Evolutionary conservation across 2,329 filamentous ascomycete species (phyloP).

Genomic region (Exophiala sp.): DNA sequence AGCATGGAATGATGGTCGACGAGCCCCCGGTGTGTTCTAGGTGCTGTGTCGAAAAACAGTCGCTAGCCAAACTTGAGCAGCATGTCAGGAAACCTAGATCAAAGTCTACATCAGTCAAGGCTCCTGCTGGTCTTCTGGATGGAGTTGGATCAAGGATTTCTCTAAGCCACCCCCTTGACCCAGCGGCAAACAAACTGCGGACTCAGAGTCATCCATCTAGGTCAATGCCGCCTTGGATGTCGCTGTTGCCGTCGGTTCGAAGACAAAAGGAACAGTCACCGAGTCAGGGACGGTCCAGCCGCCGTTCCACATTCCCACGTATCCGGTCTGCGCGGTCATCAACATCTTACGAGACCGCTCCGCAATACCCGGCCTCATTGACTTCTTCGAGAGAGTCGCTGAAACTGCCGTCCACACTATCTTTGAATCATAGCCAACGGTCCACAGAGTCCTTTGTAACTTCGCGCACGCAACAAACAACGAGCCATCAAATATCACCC

Average conservation of each 20-base stretch:
- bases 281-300: background rate
- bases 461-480: background rate
- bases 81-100: constrained; percentile 13
- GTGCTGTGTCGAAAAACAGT: constrained; percentile 18
- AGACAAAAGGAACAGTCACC: background rate
- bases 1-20: constrained; percentile 19
- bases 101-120: background rate
- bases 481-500: background rate
- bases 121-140: constrained; percentile 4
- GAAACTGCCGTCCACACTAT: background rate
- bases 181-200: constrained; percentile 6
- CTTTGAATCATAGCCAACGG: background rate
- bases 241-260: constrained; percentile 15
- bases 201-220: background rate
- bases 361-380: constrained; percentile 1
- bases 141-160: constrained; percentile 10
- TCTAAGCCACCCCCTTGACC: constrained; percentile 12
- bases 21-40: constrained; percentile 24
- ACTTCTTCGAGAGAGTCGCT: background rate
- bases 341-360: constrained; percentile 11
- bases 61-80: constrained; percentile 24
- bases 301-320: background rate
- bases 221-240: constrained; percentile 21
- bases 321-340: background rate
- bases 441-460: background rate